Base-by-base conservation (phyloP, 2,329 filamentous ascomycete species). In the Sarocladium kiliense region DNA sequence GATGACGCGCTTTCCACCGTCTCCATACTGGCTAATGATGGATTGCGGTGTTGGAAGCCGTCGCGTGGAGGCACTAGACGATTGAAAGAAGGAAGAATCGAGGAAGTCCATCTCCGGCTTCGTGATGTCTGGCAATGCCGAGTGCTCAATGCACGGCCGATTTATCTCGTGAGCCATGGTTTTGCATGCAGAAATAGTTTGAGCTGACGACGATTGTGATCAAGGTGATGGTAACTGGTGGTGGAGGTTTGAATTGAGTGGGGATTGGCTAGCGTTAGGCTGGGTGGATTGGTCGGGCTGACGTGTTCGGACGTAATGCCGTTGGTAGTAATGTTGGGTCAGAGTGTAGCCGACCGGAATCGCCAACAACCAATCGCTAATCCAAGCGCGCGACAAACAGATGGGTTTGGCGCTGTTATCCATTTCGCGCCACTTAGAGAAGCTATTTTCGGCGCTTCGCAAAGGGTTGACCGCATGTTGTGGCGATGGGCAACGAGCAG, bases 31-130 rank as follows among this genome's bases (percentile, higher is more conserved):
- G 39, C 21, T 1, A 18, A 55, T 39, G 18, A 51, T 37, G n/a
- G 54, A 55, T 21, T 21, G n/a, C 11, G 54, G 54, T 27, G 54
- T 55, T 32, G 54, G 54, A 25, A 55, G 41, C 53, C 49, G 27
- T 36, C 12, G 39, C 18, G 18, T 49, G 39, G 39, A 7, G 37
- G 14, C 4, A 19, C 30, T 14, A 23, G 26, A 23, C 14, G 30
- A 51, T 30, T 45, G 53, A 49, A 51, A 55, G 53, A 55, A 55
- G 18, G 53, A 45, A n/a, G 39, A 45, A 23, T 49, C 53, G 21
- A 21, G 25, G 30, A 55, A 55, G 42, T 55, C 53, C 39, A 47
- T 47, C 41, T 49, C 41, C 3, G 25, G 37, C 53, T 49, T 14
- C 16, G 41, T 30, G 42, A 49, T 49, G 23, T 49, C 41, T 45